These are phyloP conservation scores for Penicillium robsamsonii DNA, from an alignment of 495 filamentous ascomycete genomes.

Conservation along the genomic window DNA sequence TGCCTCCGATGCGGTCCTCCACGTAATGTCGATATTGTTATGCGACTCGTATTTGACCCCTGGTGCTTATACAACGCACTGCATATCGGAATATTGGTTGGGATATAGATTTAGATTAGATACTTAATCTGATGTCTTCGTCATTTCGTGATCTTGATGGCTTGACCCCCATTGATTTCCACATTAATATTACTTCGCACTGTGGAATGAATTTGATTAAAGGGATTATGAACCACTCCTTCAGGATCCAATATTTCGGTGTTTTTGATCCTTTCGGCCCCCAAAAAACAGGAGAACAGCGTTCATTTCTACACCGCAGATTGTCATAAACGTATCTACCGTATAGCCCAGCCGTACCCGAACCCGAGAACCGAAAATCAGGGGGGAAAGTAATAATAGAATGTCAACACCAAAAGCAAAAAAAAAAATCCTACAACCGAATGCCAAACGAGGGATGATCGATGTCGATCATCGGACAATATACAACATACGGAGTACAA, in stretches of 20 bases:
- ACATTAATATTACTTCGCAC: neutral
- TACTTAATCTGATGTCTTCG: neutral
- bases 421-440: neutral
- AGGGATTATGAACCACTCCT: neutral
- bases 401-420: neutral
- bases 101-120: conserved; percentile 9
- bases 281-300: neutral
- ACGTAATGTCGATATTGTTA: conserved; percentile 1
- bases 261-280: neutral
- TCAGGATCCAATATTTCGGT: neutral
- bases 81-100: conserved; percentile 4
- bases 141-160: neutral
- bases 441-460: conserved; percentile 9
- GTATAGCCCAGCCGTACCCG: neutral
- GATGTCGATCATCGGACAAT: conserved; percentile 5
- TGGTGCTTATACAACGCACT: neutral
- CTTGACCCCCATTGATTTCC: neutral
- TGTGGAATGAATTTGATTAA: neutral
- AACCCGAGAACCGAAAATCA: conserved; percentile 4
- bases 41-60: conserved; percentile 6
- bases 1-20: conserved; percentile 20
- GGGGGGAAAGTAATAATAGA: conserved; percentile 7
- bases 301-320: neutral
- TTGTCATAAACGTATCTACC: neutral
- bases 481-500: neutral